Evolutionary conservation across 345 rosid species (phyloP), one percentile per base, ranked within the genome.

Genomic region (Murraya paniculata): DNA sequence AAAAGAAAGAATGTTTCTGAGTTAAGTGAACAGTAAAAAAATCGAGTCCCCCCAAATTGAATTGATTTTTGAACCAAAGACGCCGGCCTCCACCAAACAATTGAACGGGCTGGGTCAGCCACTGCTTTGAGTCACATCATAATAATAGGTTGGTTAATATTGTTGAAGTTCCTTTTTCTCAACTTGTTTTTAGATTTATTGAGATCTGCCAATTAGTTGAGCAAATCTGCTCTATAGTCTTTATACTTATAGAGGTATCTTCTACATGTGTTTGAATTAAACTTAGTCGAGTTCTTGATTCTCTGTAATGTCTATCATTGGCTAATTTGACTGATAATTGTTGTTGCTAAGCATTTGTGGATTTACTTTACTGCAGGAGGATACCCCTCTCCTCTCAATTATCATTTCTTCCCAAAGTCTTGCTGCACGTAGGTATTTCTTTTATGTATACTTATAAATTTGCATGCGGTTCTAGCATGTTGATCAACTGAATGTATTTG

Each of bases 371-470:
- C 74, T 88, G 83, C 91, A 92, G 99, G 98, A 77, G 99, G 88
- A 59, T 96, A 96, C 85, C 99, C 99, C 68, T 96, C 99, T 78
- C 99, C 99, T 36, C 92, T 96, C 72, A 96, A 94, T 84, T 96
- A 96, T 85, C 80, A 92, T 84, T 96, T 92, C 86, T 96, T 89
- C 79, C 99, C 99, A 27, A 96, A 96, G 86, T 96, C 99, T 78
- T 96, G 99, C 88, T 96, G 99, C 99, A 94, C 95, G 99, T 96
- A 87, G 88, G 98, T 92, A 90, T 89, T 88, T 88, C 68, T 78
- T 81, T 82, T 78, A 31, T 68, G 41, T 79, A 59, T 68, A 27
- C 81, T 38, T 36, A 21, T 69, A 6, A 58, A 67, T 72, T 30
- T 77, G 0, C 71, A 35, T 68, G 72, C 9, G 18, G 36, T 73